These are phyloP conservation scores for Larix kaempferi DNA, from an alignment of 75 land plant genomes.

Conservation along the genomic window DNA sequence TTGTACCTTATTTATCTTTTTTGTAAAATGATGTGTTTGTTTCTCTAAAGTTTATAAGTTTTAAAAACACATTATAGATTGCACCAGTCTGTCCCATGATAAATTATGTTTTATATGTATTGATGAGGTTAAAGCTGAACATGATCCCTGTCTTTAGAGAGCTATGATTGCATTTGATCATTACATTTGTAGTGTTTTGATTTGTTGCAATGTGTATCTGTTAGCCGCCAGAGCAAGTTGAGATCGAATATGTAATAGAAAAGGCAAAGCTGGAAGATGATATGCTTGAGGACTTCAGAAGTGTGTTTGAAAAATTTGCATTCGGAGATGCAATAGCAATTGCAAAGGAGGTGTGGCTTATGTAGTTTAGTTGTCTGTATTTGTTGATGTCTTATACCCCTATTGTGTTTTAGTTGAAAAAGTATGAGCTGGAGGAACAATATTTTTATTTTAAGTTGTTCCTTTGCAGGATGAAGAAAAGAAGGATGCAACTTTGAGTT, in stretches of 20 bases:
- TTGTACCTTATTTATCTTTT: too few relatives aligned
- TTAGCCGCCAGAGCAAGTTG: conserved; percentile 42
- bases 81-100: too few relatives aligned
- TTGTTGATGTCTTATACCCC: not conserved
- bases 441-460: not conserved
- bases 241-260: conserved; percentile 79
- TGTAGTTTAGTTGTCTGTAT: not conserved
- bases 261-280: conserved; percentile 59
- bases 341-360: conserved; percentile 29
- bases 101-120: too few relatives aligned
- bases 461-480: conserved; percentile 52
- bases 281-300: conserved; percentile 61
- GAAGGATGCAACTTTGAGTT: conserved; percentile 42
- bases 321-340: conserved; percentile 29
- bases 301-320: conserved; percentile 74
- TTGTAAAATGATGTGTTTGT: too few relatives aligned
- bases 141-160: too few relatives aligned
- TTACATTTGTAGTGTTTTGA: too few relatives aligned
- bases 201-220: too few relatives aligned
- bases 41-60: too few relatives aligned
- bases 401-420: not conserved
- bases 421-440: not conserved
- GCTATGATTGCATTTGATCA: too few relatives aligned
- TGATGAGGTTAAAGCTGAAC: too few relatives aligned
- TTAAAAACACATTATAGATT: too few relatives aligned